Evolutionary conservation across 2,329 filamentous ascomycete genomes (phyloP), one percentile per base, ranked within the genome.

Genomic region (Coleophoma crateriformis): DNA sequence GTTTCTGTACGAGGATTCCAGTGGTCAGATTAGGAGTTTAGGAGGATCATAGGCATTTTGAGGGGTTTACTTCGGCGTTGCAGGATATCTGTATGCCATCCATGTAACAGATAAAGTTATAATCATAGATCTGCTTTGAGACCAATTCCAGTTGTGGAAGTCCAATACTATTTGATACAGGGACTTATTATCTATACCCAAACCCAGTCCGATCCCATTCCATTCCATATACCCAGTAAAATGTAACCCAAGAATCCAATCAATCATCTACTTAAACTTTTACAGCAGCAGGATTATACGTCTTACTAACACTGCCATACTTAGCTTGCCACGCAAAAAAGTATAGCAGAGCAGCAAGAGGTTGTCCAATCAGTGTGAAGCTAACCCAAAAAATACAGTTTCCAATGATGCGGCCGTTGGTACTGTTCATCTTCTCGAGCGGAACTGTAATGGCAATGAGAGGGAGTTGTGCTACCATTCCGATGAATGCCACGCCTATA

Each of bases 301-400:
- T 47, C 44, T 57, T 59, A 57, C 79, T 88, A 19, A 91, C 85
- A 61, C 85, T 90, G 12, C 94, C 94, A 65, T 96, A 96, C 72
- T 97, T 97, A 49, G 90, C 90, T 71, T 97, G 92, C 92, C 94
- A 99, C 1, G 91, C 91, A 66, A 97, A 97, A 68, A 96, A 99
- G 68, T 99, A 99, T 66, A 95, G 76, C 52, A 99, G 72, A 0
- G 90, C 91, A 1, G 90, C 94, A 59, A 97, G 80, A 0, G 94
- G 94, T 73, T 99, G 94, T 3, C 94, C 94, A 12, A 99, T 87
- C 2, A 97, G 81, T 56, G 92, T 96, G 64, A 99, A 99, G 12
- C 88, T 92, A 17, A 96, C 77, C 94, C 94, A 97, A 68, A 99
- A 99, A 50, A 95, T 91, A 62, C 85, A 84, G 67, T 99, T 99